Base-by-base conservation (phyloP, 1,139 yeast species). In the Hansenula sp. region DNA sequence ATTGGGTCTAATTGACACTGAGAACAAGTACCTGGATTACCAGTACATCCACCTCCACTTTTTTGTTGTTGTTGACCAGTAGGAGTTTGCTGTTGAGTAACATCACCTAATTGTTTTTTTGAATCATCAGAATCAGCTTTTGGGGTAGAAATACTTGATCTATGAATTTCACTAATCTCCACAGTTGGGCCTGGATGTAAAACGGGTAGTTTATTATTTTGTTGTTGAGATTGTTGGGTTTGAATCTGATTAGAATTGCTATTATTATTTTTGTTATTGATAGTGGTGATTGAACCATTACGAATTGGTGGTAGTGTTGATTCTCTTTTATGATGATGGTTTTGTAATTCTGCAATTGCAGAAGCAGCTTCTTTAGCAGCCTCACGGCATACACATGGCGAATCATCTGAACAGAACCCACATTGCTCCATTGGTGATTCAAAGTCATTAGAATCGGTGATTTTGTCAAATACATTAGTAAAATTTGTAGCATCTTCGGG, bases 361-460 rank as follows among this genome's bases (percentile, higher is more conserved):
- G 50, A 53, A 13, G 60, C 63, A 36, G 59, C 61, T 38, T 81
- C 87, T 53, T 75, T 75, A 1, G 84, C 90, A 9, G 91, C 86
- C 58, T 84, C 96, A 29, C 93, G 79, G 63, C 98, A 91, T 3
- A 91, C 87, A 66, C 98, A 91, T 5, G 96, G 94, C 0, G 96
- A 83, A 51, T 84, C 95, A 55, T 86, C 96, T 1, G 96, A 80
- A 60, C 98, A 91, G 64, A 91, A 91, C 1, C 97, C 97, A 66
- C 98, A 91, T 49, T 83, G 78, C 51, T 87, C 95, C 45, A 81
- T 77, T 4, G 86, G 84, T 1, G 82, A 74, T 34, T 55, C 57
- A 29, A 57, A 55, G 38, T 54, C 57, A 38, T 50, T 11, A 41
- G 25, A 21, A 19, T 52, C 66, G 52, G 50, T 67, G 71, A 53